Evolutionary conservation across 345 rosid genomes (phyloP).

Genomic region (Excoecaria agallocha): DNA sequence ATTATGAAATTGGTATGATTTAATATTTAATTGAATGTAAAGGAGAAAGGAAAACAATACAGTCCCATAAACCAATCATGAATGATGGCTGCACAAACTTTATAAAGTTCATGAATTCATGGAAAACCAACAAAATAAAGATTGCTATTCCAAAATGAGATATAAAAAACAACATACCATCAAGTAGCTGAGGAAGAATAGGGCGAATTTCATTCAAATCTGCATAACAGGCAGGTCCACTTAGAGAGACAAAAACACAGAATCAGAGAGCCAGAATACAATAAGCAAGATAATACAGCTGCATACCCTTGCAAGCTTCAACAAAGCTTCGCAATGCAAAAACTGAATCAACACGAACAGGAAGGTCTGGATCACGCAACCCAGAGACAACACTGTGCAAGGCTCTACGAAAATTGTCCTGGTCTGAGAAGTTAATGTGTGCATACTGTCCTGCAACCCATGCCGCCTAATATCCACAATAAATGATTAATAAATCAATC

Average conservation of each 20-base stretch:
- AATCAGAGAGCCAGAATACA: background rate
- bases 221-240: conserved; percentile 34
- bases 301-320: conserved; percentile 85
- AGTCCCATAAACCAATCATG: background rate
- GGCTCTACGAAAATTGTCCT: conserved; percentile 75
- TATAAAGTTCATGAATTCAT: background rate
- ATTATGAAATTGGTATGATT: background rate
- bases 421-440: conserved; percentile 73
- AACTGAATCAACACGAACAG: conserved; percentile 97
- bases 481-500: background rate
- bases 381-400: conserved; percentile 87
- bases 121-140: background rate
- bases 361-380: conserved; percentile 89
- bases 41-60: conserved; percentile 12
- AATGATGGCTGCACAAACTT: background rate
- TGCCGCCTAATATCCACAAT: conserved; percentile 61
- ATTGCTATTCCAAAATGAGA: background rate
- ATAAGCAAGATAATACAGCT: conserved; percentile 12
- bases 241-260: background rate
- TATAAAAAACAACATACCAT: conserved; percentile 47
- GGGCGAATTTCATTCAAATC: conserved; percentile 97
- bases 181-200: conserved; percentile 91
- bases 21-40: background rate
- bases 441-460: conserved; percentile 99
- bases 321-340: conserved; percentile 92